Evolutionary conservation across 768 basidiomycete genomes (phyloP).

Genomic region (Termitomyces titanicus): DNA sequence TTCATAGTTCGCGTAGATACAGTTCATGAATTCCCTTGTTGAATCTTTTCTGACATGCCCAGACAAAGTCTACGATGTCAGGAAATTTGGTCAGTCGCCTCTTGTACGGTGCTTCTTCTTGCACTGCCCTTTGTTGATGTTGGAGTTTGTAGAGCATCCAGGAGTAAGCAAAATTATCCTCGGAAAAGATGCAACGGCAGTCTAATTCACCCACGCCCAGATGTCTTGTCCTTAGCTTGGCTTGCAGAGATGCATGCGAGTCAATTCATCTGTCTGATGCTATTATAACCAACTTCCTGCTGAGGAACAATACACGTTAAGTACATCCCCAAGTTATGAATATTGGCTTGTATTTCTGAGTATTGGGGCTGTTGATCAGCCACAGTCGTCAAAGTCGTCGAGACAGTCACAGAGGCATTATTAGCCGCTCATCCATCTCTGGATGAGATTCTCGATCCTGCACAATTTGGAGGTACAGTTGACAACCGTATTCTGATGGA

Average conservation of each 20-base stretch:
- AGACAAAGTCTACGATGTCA: conserved; percentile 75
- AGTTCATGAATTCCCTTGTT: neutral
- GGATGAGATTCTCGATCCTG: neutral
- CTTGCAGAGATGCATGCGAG: conserved; percentile 65
- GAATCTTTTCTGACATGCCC: conserved; percentile 3
- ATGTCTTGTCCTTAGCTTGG: conserved; percentile 1
- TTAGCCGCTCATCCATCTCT: neutral
- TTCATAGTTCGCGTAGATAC: neutral
- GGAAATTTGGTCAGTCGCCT: conserved; percentile 41
- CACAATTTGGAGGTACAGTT: neutral
- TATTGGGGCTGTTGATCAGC: neutral
- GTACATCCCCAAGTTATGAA: neutral
- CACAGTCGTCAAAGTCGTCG: neutral
- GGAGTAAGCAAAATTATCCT: conserved; percentile 80
- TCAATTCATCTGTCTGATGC: conserved; percentile 84
- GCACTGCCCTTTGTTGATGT: conserved; percentile 4
- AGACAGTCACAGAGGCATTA: neutral
- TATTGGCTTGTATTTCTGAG: neutral
- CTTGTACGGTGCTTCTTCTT: neutral
- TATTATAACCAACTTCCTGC: conserved; percentile 69
- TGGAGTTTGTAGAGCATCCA: conserved; percentile 25
- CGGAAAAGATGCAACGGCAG: conserved; percentile 84
- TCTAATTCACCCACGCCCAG: conserved; percentile 8
- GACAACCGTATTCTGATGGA: neutral
- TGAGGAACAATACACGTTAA: conserved; percentile 67